Evolutionary conservation across 306 rosid genomes (phyloP).

Genomic region (Cyamopsis tetragonoloba): DNA sequence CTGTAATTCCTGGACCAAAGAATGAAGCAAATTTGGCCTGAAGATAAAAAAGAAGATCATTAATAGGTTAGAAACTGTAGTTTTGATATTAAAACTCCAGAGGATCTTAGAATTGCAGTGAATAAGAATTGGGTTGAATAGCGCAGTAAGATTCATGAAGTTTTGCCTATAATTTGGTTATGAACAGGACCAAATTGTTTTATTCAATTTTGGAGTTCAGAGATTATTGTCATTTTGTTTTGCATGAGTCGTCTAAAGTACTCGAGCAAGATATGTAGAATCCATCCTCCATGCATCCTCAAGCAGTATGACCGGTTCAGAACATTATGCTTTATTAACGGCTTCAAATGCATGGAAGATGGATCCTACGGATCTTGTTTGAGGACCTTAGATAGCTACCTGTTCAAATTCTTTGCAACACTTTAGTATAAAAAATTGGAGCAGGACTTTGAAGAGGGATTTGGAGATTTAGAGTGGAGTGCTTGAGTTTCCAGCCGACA

Average conservation of each 20-base stretch:
- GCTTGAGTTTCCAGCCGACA: neutral
- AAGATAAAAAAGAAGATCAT: constrained; percentile 17
- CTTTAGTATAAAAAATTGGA: neutral
- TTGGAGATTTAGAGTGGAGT: neutral
- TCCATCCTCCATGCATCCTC: no score
- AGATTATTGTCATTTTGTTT: neutral
- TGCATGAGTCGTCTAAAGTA: no score
- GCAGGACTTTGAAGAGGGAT: neutral
- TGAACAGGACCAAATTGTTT: neutral
- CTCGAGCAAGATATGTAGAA: no score
- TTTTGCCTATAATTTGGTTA: neutral
- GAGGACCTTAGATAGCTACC: no score
- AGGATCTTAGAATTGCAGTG: neutral
- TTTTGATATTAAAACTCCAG: neutral
- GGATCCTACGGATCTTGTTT: no score
- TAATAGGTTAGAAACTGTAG: constrained; percentile 12
- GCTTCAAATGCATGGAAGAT: no score
- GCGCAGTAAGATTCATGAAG: no score
- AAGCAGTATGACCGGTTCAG: no score
- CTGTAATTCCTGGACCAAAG: constrained; percentile 91
- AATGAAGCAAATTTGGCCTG: constrained; percentile 88
- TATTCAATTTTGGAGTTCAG: neutral
- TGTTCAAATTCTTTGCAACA: neutral
- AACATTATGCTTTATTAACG: no score
- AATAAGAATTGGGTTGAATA: constrained; percentile 3